A percentile compares a stretch with the other conserved stretches of the same genome.
These are phyloP conservation scores for Theileria orientalis DNA, from an alignment of 169 alveolate genomes.

Conservation along the genomic window DNA sequence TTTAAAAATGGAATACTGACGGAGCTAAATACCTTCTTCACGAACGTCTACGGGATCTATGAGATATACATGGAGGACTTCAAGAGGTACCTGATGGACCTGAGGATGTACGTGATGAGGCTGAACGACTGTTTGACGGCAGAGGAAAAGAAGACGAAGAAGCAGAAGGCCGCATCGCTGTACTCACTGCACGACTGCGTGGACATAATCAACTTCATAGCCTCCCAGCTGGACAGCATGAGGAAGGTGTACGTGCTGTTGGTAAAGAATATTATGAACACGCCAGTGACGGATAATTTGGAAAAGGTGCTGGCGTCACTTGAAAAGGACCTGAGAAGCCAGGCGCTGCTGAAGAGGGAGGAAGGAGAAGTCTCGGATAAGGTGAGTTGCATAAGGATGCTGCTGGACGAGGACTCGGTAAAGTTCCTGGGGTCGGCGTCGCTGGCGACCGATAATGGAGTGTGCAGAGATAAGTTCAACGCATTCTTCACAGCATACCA, in stretches of 20 bases:
- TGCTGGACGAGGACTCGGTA: constrained; percentile 27
- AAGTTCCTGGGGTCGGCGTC: background rate
- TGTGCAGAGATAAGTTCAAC: constrained; percentile 33
- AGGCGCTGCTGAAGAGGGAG: background rate
- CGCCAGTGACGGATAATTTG: constrained; percentile 9
- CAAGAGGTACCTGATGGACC: background rate
- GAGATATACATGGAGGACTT: constrained; percentile 6
- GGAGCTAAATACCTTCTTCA: background rate
- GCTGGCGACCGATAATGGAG: constrained; percentile 5
- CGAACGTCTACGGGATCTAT: background rate
- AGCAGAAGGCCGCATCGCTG: background rate
- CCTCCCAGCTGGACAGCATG: background rate
- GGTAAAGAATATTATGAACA: constrained; percentile 5
- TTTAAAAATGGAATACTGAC: background rate
- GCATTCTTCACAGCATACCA: constrained; percentile 24
- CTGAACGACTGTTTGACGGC: background rate
- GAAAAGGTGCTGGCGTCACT: background rate
- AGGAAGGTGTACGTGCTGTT: background rate
- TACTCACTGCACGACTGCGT: constrained; percentile 3
- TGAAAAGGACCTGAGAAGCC: background rate
- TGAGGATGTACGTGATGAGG: background rate
- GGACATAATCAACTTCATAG: background rate
- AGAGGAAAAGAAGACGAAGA: constrained; percentile 1
- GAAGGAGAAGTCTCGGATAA: background rate
- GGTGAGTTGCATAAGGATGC: constrained; percentile 21